Percentiles rank a stretch among this genome's conserved stretches.
Conservation (phyloP, 164 flowering plant genomes). For the Kingdonia uniflora region DNA sequence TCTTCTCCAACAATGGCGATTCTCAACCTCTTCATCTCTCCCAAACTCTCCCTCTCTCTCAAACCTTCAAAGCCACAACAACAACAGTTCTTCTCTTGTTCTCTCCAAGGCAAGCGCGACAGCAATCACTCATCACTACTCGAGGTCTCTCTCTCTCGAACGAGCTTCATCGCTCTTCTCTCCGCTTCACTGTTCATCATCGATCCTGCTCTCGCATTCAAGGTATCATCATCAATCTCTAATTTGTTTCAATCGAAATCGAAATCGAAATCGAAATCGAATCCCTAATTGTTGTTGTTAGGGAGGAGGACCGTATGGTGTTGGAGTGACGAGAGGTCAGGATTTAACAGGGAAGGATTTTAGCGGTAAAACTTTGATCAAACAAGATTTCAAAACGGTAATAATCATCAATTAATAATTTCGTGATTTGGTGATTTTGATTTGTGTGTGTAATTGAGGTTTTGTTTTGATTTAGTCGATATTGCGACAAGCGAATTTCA, state of each 20-base stretch:
- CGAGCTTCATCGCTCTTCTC: conserved; percentile 45
- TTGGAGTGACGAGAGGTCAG: conserved; percentile 91
- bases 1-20: neutral
- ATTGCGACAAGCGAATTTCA: conserved; percentile 78
- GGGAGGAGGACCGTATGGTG: conserved; percentile 98
- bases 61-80: neutral
- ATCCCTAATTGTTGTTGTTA: conserved; percentile 13
- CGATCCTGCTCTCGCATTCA: conserved; percentile 76
- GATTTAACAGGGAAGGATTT: conserved; percentile 88
- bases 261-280: neutral
- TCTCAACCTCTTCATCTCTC: neutral
- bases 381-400: conserved; percentile 96
- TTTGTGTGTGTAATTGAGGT: neutral
- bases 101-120: too few relatives aligned
- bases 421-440: neutral
- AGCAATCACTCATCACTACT: conserved; percentile 6
- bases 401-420: neutral
- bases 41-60: too few relatives aligned
- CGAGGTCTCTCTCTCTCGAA: conserved; percentile 33
- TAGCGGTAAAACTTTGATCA: conserved; percentile 78
- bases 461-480: conserved; percentile 53
- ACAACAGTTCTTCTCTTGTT: neutral
- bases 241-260: neutral
- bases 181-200: conserved; percentile 59
- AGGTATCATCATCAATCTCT: conserved; percentile 29